Base-by-base conservation (phyloP, 768 basidiomycete genomes). In the Boletus tomentosulus region DNA sequence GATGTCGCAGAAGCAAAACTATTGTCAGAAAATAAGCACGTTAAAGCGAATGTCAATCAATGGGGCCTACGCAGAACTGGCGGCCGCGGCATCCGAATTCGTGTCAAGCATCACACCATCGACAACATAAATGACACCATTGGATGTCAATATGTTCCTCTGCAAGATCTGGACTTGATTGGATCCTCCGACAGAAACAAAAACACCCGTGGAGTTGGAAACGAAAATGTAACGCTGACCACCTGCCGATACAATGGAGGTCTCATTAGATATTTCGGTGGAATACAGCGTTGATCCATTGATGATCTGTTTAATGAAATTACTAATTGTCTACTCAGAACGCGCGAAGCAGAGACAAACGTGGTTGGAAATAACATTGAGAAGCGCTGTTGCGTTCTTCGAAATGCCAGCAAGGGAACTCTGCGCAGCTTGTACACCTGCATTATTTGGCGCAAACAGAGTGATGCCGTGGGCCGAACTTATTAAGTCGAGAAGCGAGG, bases 281-380 rank as follows among this genome's bases (percentile, higher is more conserved):
- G 85, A 85, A 71, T 90, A 90, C 11, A 81, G 66, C 0, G 82
- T 76, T 1, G 86, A 78, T 25, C 84, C 87, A 67, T 89, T 89
- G 60, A 90, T 79, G 54, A 82, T 66, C 82, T 85, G 49, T 16
- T 43, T 19, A 8, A n/a, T 7, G 19, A 0, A 9, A 48, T 54
- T 22, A 46, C 6, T 35, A 12, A 11, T 2, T 22, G 9, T 22
- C 9, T 19, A 27, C 16, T 37, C 4, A 24, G n/a, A 28, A 33
- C 7, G 51, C 2, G 16, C 22, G 44, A 48, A 15, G 12, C 19
- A 15, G 10, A 28, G 7, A 45, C 81, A 25, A 53, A 87, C 84
- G 59, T 88, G 87, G 65, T 89, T 89, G 38, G 68, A 62, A 12
- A 87, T 58, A 10, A 89, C 55, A 25, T 68, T 69, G 3, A 56